Conservation (phyloP, 306 rosid species). For the Cucurbita pepo region DNA sequence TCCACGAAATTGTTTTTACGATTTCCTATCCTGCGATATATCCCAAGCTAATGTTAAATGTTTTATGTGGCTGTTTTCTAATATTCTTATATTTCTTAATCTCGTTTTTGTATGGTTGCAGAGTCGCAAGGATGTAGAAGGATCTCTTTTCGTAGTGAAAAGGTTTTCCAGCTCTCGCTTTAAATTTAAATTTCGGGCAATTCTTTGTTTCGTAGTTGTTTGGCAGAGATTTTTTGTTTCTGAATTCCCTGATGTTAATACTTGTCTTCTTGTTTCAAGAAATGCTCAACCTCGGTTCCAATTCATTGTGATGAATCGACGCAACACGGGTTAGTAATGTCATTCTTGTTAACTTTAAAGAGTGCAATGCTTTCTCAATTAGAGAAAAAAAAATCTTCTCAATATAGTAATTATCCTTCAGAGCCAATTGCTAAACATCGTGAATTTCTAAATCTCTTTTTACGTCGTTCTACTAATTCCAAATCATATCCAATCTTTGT, state of each 20-base stretch:
- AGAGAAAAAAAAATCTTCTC: not conserved
- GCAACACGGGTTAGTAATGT: constrained; percentile 51
- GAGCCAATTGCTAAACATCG: not conserved
- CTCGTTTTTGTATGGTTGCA: constrained; percentile 17
- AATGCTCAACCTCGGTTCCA: constrained; percentile 77
- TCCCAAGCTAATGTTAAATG: not conserved
- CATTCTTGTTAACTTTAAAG: not conserved
- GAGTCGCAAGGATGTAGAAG: constrained; percentile 99
- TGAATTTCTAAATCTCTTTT: not conserved
- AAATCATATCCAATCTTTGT: not conserved
- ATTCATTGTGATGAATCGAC: constrained; percentile 91
- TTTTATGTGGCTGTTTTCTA: not conserved
- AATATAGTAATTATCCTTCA: not conserved
- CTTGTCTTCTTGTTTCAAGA: constrained; percentile 22
- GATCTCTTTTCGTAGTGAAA: constrained; percentile 93
- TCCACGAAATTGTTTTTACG: not conserved
- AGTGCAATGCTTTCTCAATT: not conserved
- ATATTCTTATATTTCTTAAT: not conserved
- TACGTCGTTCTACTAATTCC: not conserved
- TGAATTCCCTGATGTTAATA: not conserved
- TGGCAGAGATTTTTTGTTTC: not conserved
- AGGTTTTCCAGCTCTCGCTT: constrained; percentile 25
- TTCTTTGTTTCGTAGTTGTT: not conserved
- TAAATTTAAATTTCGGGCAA: not conserved
- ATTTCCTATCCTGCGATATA: not conserved